Base-by-base conservation (phyloP, 108 stramenopile genomes). In the Fistulifera pelliculosa region DNA sequence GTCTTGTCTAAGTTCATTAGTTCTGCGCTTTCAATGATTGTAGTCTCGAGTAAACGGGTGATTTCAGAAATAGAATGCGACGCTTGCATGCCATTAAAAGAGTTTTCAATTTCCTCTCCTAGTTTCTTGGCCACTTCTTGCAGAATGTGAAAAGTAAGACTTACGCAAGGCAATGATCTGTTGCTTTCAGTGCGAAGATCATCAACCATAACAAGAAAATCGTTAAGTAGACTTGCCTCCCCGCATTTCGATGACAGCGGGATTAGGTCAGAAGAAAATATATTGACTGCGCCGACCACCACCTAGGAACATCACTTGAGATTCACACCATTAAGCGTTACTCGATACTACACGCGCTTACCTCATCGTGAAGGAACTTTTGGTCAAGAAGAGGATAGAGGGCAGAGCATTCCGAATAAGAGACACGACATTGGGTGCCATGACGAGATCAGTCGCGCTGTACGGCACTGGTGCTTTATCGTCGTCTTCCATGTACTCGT, bases 381-480 rank as follows among this genome's bases (percentile, higher is more conserved):
- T 47, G 13, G 55, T 68, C 35, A 70, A 61, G 25, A 47, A 58
- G 19, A 60, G 49, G 40, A 83, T 50, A 16, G 49, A 49, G 18
- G 75, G 75, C 77, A 77, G 79, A 25, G 61, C 60, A 35, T 66
- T 54, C 16, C 65, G 39, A 18, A 83, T 43, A 1, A 83, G 50
- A 2, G 53, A 38, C 27, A 64, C 39, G 14, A 49, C 69, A 31
- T 49, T 65, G 27, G 49, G 47, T 52, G 38, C 11, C 26, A 53
- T 47, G 35, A 54, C 38, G 38, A 38, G 14, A 41, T 25, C 24
- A 42, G 27, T 56, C 25, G 18, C 19, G 8, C 31, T 35, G 31
- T 35, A 3, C 31, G 31, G 31, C 8, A 35, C 6, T 53, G 57
- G 18, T 16, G 44, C 41, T 48, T 52, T 1, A 28, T 42, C 14